These are phyloP conservation scores for Vaccinium corymbosum DNA, from an alignment of 148 eudicot species.

Conservation along the genomic window DNA sequence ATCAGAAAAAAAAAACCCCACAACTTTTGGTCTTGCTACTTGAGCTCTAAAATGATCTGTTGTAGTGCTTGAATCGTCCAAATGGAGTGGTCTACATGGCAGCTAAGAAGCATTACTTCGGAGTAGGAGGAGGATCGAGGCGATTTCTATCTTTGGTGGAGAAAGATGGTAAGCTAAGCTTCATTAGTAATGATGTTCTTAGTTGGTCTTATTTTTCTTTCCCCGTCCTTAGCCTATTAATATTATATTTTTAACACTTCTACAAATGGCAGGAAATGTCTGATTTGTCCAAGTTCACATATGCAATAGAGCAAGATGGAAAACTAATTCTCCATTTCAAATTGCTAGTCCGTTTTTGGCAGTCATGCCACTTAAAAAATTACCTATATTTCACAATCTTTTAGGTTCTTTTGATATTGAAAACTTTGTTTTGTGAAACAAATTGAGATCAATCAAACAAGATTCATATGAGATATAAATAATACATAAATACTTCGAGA, in stretches of 20 bases:
- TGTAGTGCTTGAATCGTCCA: slow-evolving; percentile 59
- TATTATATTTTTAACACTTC: neutral
- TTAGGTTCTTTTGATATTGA: too few species aligned
- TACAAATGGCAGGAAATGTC: neutral
- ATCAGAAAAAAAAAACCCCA: neutral
- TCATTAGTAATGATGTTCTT: neutral
- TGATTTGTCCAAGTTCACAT: neutral
- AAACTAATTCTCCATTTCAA: neutral
- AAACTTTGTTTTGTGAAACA: too few species aligned
- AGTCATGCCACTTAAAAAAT: too few species aligned
- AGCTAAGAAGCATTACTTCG: slow-evolving; percentile 94
- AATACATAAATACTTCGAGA: too few species aligned
- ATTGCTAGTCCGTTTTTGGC: too few species aligned
- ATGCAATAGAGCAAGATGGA: neutral
- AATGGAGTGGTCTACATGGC: slow-evolving; percentile 84
- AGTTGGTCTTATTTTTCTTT: neutral
- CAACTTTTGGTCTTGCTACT: neutral
- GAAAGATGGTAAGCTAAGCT: slow-evolving; percentile 66
- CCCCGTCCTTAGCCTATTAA: neutral
- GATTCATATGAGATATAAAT: too few species aligned
- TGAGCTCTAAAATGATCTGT: slow-evolving; percentile 9
- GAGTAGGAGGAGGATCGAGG: slow-evolving; percentile 97
- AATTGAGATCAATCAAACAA: too few species aligned
- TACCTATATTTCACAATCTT: too few species aligned
- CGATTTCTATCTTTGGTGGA: slow-evolving; percentile 73